A percentile compares a stretch with the other conserved stretches of the same genome.
Evolutionary conservation across 2,329 filamentous ascomycete species (phyloP).

Genomic region (Lachnellula arida): DNA sequence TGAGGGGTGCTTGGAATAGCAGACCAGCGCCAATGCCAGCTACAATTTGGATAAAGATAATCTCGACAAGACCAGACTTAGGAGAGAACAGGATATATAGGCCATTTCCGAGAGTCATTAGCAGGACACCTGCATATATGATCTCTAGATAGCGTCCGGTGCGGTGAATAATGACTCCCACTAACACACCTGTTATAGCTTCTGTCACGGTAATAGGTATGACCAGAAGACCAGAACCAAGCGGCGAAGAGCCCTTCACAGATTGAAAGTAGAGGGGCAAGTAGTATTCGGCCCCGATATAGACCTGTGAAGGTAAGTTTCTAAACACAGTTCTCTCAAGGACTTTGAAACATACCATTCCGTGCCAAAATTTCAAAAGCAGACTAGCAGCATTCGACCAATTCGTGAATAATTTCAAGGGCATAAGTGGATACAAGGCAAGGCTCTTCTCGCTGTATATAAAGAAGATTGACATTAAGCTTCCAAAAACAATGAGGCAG

Average conservation of each 20-base stretch:
- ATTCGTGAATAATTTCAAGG: conserved; percentile 63
- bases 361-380: conserved; percentile 65
- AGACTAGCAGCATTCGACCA: conserved; percentile 63
- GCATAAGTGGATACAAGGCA: conserved; percentile 73
- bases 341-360: conserved; percentile 37
- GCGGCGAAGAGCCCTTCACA: conserved; percentile 63
- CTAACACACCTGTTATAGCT: conserved; percentile 41
- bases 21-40: conserved; percentile 47
- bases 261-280: conserved; percentile 71
- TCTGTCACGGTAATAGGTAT: conserved; percentile 63
- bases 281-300: conserved; percentile 45
- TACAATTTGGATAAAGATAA: conserved; percentile 47
- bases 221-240: conserved; percentile 69
- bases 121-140: conserved; percentile 39
- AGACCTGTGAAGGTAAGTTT: not conserved
- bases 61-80: conserved; percentile 34
- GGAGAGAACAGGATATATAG: conserved; percentile 40
- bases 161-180: conserved; percentile 44
- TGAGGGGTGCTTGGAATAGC: conserved; percentile 50
- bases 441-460: conserved; percentile 64
- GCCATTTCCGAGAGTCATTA: conserved; percentile 42
- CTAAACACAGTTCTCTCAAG: not conserved
- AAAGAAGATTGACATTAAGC: conserved; percentile 54
- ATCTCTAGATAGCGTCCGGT: conserved; percentile 44
- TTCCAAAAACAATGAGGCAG: conserved; percentile 72